A percentile compares a stretch with the other conserved stretches of the same genome.
Evolutionary conservation across 1,284 basidiomycete species (phyloP).

Genomic region (Moniliophthora roreri): DNA sequence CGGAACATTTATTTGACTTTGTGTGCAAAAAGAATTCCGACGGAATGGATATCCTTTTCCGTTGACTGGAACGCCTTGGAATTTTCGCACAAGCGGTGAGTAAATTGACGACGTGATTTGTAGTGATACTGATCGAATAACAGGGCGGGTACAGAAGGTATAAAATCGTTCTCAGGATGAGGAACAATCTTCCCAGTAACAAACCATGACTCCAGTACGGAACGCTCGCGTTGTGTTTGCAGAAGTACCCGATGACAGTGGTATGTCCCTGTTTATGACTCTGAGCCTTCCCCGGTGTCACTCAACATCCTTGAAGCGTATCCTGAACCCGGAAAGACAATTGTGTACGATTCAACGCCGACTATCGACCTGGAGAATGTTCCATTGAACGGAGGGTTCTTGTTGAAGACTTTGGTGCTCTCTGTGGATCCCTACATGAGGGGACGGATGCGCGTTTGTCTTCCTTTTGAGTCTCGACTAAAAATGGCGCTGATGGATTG

Average conservation of each 20-base stretch:
- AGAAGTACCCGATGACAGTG: conserved; percentile 1
- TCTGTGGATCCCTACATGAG: conserved; percentile 38
- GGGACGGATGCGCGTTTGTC: conserved; percentile 21
- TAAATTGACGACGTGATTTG: no score
- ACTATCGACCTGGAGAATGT: conserved; percentile 37
- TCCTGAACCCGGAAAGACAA: conserved; percentile 28
- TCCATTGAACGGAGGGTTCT: conserved; percentile 33
- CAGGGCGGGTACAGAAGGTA: no score
- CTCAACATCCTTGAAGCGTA: conserved; percentile 16
- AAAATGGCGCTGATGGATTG: not conserved
- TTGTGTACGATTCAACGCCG: conserved; percentile 28
- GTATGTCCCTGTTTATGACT: not conserved
- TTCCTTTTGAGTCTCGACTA: not conserved
- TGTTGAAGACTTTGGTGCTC: conserved; percentile 33
- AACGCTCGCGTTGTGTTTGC: conserved; percentile 9
- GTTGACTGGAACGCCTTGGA: no score
- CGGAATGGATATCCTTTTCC: no score
- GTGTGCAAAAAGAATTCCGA: no score
- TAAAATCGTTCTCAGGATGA: no score
- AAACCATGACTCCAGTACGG: conserved; percentile 4
- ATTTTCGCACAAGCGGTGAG: no score
- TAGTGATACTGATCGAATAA: no score
- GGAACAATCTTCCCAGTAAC: no score
- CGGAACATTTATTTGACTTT: no score
- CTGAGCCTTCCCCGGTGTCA: no score